Percentiles rank a stretch among this genome's conserved stretches.
Evolutionary conservation across 345 rosid genomes (phyloP).

Genomic region (Limnanthes douglasii): DNA sequence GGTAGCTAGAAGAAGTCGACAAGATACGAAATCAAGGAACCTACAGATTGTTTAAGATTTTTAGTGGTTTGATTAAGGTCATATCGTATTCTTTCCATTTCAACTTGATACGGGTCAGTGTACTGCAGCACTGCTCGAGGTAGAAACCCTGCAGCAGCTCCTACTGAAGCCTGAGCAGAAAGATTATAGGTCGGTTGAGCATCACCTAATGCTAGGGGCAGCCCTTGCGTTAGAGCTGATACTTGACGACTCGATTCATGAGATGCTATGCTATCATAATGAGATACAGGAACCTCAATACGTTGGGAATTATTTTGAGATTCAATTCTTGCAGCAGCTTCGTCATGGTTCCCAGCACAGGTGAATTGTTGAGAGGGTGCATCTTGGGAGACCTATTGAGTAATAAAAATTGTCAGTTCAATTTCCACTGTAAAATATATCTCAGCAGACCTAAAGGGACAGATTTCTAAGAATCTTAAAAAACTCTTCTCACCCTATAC

Average conservation of each 20-base stretch:
- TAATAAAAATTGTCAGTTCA: constrained; percentile 1
- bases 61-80: constrained; percentile 24
- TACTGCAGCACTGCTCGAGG: constrained; percentile 8
- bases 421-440: not conserved
- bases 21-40: constrained; percentile 12
- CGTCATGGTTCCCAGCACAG: constrained; percentile 17
- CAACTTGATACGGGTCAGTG: constrained; percentile 45
- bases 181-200: constrained; percentile 4
- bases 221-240: constrained; percentile 4
- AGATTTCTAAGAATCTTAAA: not conserved
- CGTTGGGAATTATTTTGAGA: constrained; percentile 12
- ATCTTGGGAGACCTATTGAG: constrained; percentile 17
- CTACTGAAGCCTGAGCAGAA: constrained; percentile 10
- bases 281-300: constrained; percentile 5
- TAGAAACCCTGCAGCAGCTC: constrained; percentile 7
- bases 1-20: constrained; percentile 1
- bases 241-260: not conserved
- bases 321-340: constrained; percentile 13
- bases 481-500: not conserved
- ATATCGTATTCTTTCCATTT: constrained; percentile 28
- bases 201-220: too few relatives aligned
- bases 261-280: constrained; percentile 6
- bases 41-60: constrained; percentile 21
- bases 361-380: constrained; percentile 12
- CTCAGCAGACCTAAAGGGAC: too few relatives aligned